Evolutionary conservation across 768 basidiomycete species (phyloP), one percentile per base, ranked within the genome.

Genomic region (Cystobasidiopsis lactophilus): DNA sequence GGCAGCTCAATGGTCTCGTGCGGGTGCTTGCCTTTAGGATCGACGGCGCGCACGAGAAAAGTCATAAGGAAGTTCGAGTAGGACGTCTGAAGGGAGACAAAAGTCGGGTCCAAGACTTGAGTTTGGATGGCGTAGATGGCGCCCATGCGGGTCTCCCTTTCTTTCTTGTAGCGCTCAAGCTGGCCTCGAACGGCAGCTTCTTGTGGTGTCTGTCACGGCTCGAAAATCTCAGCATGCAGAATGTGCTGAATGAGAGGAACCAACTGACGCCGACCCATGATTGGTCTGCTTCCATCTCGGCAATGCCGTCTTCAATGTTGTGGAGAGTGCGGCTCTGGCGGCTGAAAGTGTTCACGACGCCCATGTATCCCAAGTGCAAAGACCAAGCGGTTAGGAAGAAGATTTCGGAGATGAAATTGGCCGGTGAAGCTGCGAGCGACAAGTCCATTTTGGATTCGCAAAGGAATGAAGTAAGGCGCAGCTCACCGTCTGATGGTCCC

Each of bases 331-430:
- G 64, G 44, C 66, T 64, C 14, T 67, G 62, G 9, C 65, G 61
- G 30, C 77, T 78, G 58, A 77, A 79, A 3, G 74, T 77, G 38
- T 77, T 77, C 41, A 89, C 79, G 1, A 85, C 84, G 64, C 75
- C 79, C 58, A 82, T 73, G 55, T 82, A 75, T 2, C 89, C 91
- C 52, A 85, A 80, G 67, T 98, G 91, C 52, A 82, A 79, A 71
- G 80, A 81, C 0, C 85, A 80, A 45, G 83, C 74, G 7, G 80
- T 73, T 40, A 95, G 73, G 69, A 83, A 95, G 70, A 95, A 96
- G 19, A 93, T 77, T 40, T 95, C 80, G 5, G 91, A 85, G 57
- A 95, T 85, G 67, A 98, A 98, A 64, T 93, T 93, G 2, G 82
- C 78, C 4, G 78, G 64, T 2, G 75, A 64, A n/a, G 73, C 77